Evolutionary conservation across 768 basidiomycete species (phyloP).

Genomic region (Gymnopilus dilepis): DNA sequence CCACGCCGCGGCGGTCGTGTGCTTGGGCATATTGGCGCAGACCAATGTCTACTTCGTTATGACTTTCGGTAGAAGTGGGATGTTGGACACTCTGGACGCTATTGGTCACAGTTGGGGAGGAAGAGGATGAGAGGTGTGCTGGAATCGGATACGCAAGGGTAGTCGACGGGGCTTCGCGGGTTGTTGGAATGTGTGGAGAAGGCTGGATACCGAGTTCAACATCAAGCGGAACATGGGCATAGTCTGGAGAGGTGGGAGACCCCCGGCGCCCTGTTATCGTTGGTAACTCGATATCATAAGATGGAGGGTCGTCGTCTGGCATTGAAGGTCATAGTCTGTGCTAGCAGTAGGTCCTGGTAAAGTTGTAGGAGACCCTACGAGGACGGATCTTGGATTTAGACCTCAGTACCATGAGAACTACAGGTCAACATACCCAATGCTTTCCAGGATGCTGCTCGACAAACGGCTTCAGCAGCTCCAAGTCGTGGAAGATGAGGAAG

Average conservation of each 20-base stretch:
- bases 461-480: too few relatives aligned
- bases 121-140: neutral
- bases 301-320: neutral
- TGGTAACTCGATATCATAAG: constrained; percentile 4
- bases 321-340: neutral
- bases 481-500: too few relatives aligned
- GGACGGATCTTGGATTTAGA: neutral
- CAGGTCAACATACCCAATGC: neutral
- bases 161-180: neutral
- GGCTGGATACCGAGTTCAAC: neutral
- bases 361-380: neutral
- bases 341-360: neutral
- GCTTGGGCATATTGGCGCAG: constrained; percentile 17
- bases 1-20: constrained; percentile 17
- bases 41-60: constrained; percentile 7
- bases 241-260: neutral
- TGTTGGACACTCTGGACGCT: neutral
- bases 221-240: neutral
- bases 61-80: neutral
- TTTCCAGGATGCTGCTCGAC: neutral
- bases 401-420: neutral
- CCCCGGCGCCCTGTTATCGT: neutral
- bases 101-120: neutral
- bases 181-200: neutral
- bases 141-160: neutral